These are phyloP conservation scores for Trapa bicornis DNA, from an alignment of 345 rosid genomes.

Conservation along the genomic window DNA sequence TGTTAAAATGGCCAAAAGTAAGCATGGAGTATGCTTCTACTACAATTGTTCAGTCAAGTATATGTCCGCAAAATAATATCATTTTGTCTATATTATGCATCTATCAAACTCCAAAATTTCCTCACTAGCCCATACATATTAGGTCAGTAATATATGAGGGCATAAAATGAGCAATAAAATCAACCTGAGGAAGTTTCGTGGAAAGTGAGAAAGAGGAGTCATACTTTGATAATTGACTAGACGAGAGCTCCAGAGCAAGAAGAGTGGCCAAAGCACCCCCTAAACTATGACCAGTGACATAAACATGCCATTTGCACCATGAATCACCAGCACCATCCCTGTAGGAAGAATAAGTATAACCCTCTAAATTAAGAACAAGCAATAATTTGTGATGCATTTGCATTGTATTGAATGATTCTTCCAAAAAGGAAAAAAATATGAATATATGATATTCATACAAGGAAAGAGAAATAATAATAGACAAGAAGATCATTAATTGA, in stretches of 20 bases:
- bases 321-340: constrained; percentile 47
- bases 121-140: background rate
- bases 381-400: background rate
- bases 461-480: background rate
- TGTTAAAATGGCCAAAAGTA: background rate
- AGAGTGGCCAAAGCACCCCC: constrained; percentile 97
- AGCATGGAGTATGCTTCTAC: no score
- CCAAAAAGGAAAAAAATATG: background rate
- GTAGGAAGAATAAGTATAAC: constrained; percentile 9
- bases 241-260: constrained; percentile 81
- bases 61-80: background rate
- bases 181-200: background rate
- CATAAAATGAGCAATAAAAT: background rate
- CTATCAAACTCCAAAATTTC: background rate
- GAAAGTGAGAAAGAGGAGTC: constrained; percentile 13
- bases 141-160: background rate
- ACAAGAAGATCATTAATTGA: background rate
- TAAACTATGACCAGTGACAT: constrained; percentile 94
- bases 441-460: background rate
- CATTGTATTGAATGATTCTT: background rate
- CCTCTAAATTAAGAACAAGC: background rate
- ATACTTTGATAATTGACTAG: constrained; percentile 76
- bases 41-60: no score
- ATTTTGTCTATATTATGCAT: background rate
- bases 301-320: constrained; percentile 59